phyloP scores from a whole-genome alignment of 2,329 filamentous ascomycete species.

The Aspergillus proliferans region DNA sequence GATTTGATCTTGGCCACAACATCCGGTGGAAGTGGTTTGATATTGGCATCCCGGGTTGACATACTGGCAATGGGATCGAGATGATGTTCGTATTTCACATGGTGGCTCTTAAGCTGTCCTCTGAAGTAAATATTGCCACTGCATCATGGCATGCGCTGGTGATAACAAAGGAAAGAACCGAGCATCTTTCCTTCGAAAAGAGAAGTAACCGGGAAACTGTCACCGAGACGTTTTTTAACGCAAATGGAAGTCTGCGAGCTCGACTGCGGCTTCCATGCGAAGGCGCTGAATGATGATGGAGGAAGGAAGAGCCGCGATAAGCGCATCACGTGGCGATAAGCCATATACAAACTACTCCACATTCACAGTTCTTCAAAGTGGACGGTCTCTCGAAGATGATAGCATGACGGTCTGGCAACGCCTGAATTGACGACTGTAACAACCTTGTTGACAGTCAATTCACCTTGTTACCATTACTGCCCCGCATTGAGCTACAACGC shows the following conservation, averaged over 20 bases:
- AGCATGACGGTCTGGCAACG: too few relatives aligned
- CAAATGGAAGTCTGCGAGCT: background rate
- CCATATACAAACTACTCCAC: background rate
- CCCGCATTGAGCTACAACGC: background rate
- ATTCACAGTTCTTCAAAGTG: background rate
- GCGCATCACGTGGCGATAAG: background rate
- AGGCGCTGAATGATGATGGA: background rate
- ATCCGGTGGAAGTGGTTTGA: slow-evolving; percentile 62
- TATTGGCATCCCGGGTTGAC: slow-evolving; percentile 33
- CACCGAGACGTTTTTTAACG: background rate
- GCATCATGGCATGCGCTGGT: background rate
- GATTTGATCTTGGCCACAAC: slow-evolving; percentile 77
- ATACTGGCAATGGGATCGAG: slow-evolving; percentile 11
- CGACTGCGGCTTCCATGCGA: background rate
- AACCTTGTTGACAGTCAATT: background rate
- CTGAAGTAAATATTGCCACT: background rate
- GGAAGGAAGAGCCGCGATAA: background rate
- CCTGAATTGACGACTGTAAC: too few relatives aligned
- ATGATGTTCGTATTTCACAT: background rate
- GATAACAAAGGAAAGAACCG: background rate
- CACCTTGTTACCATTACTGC: background rate
- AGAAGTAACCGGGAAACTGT: background rate
- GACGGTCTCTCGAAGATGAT: too few relatives aligned
- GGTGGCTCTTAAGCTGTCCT: background rate
- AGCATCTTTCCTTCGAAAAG: background rate